Evolutionary conservation across 1,284 basidiomycete genomes (phyloP).

Genomic region (Xerocomus minutiporus): DNA sequence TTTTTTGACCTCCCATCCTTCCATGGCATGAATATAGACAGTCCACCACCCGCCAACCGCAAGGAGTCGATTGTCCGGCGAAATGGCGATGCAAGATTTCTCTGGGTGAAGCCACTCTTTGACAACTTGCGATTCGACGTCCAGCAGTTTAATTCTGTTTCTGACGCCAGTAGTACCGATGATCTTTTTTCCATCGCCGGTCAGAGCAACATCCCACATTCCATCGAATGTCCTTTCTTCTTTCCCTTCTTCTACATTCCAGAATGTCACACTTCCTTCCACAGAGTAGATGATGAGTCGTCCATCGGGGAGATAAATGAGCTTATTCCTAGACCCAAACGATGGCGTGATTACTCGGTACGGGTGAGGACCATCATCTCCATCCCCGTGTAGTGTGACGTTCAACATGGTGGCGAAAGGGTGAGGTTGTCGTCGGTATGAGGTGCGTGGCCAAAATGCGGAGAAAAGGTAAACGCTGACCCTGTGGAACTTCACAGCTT

Average conservation of each 20-base stretch:
- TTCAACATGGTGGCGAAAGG: no score
- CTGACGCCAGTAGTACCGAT: neutral
- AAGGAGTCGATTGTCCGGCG: slow-evolving; percentile 3
- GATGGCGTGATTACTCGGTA: no score
- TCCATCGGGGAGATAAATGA: no score
- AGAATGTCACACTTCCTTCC: neutral
- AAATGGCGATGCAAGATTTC: neutral
- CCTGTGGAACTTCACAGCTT: no score
- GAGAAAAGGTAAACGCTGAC: no score
- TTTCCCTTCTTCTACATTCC: neutral
- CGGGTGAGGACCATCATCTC: no score
- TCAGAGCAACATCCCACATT: neutral
- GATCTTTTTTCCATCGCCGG: neutral
- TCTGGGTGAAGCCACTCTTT: slow-evolving; percentile 2
- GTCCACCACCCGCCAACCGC: accelerated
- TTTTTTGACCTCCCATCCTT: neutral
- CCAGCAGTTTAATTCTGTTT: neutral
- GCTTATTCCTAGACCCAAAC: no score
- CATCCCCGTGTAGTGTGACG: no score
- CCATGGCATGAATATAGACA: neutral
- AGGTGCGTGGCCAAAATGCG: no score
- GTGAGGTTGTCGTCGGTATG: no score
- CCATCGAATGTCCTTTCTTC: neutral
- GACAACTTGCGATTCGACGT: neutral
- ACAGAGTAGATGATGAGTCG: no score